A percentile compares a stretch with the other conserved stretches of the same genome.
phyloP scores from a whole-genome alignment of 176 grass and related monocot species.

The Sorghum bicolor region Sorghum_bicolor_NCBIv3 NC_012878.2:58066001-58066500 shows the following conservation, averaged over 20 bases:
- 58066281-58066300: constrained; percentile 89
- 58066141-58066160: constrained; percentile 84
- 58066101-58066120: neutral
- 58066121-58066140: constrained; percentile 52
- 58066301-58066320: constrained; percentile 86
- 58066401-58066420: neutral
- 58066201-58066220: constrained; percentile 87
- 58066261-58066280: constrained; percentile 94
- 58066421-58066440: neutral
- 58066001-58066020: constrained; percentile 16
- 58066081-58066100: neutral
- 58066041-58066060: neutral
- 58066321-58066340: constrained; percentile 93
- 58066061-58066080: neutral
- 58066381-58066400: neutral
- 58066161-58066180: constrained; percentile 85
- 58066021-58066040: constrained; percentile 9
- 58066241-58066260: constrained; percentile 76
- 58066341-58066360: constrained; percentile 24
- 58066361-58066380: neutral
- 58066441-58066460: constrained; percentile 75
- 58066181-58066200: constrained; percentile 85
- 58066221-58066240: constrained; percentile 78
- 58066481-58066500: constrained; percentile 58
- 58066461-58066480: constrained; percentile 77